These are phyloP conservation scores for Picochlorum sp. DNA, from an alignment of 139 green algal species.

Conservation along the genomic window DNA sequence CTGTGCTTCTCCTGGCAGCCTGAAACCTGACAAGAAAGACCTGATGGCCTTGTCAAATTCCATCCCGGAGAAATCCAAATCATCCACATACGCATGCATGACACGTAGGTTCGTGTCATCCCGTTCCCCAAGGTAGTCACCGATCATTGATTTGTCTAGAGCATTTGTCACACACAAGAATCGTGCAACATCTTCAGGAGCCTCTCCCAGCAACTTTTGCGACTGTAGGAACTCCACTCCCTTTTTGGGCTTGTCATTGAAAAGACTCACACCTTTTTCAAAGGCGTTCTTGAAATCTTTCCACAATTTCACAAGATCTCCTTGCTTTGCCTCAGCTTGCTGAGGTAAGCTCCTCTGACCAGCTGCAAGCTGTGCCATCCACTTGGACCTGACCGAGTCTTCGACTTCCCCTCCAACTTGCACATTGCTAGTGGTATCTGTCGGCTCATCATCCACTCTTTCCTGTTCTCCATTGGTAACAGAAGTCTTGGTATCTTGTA, in stretches of 20 bases:
- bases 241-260: conserved; percentile 97
- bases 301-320: conserved; percentile 46
- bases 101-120: conserved; percentile 86
- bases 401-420: conserved; percentile 8
- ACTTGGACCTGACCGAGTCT: conserved; percentile 17
- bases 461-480: neutral
- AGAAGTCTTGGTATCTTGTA: neutral
- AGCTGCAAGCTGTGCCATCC: conserved; percentile 21
- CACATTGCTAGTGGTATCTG: neutral
- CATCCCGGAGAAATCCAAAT: conserved; percentile 73
- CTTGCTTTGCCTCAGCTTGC: conserved; percentile 15
- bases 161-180: conserved; percentile 47
- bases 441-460: too few relatives aligned
- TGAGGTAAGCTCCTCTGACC: neutral
- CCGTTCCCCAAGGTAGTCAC: conserved; percentile 92
- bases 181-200: conserved; percentile 48
- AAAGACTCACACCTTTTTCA: conserved; percentile 81
- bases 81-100: conserved; percentile 97
- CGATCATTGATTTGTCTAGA: conserved; percentile 90
- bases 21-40: conserved; percentile 61
- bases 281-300: conserved; percentile 67
- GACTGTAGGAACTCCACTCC: conserved; percentile 72
- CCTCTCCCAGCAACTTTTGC: conserved; percentile 67
- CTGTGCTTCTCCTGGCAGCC: conserved; percentile 75
- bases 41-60: conserved; percentile 91